phyloP scores from a whole-genome alignment of 306 rosid genomes.

The Vigna trinervia region DNA sequence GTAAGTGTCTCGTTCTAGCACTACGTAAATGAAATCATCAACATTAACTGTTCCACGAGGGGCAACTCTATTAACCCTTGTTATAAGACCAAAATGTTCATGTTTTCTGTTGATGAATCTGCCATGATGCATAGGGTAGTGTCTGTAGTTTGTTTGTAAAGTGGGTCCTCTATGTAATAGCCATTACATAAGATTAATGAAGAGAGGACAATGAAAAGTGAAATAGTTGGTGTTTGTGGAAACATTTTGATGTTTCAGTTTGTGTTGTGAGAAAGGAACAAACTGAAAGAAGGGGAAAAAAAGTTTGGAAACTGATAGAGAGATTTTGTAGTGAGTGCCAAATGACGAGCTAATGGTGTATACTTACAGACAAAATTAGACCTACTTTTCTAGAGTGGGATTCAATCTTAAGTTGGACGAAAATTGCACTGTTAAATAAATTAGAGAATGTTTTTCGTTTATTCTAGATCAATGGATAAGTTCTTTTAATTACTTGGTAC shows the following conservation, averaged over 20 bases:
- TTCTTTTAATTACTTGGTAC: neutral
- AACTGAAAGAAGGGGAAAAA: conserved; percentile 7
- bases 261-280: conserved; percentile 12
- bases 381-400: too few species aligned
- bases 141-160: conserved; percentile 23
- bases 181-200: conserved; percentile 46
- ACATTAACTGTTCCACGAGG: conserved; percentile 52
- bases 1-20: too few species aligned
- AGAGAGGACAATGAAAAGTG: conserved; percentile 35
- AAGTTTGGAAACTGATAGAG: neutral
- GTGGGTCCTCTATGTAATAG: conserved; percentile 38
- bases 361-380: conserved; percentile 37
- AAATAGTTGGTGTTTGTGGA: conserved; percentile 30
- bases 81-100: conserved; percentile 41
- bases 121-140: conserved; percentile 39
- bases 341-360: conserved; percentile 35
- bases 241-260: conserved; percentile 41
- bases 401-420: too few species aligned
- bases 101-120: conserved; percentile 53
- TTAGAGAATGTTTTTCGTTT: conserved; percentile 31
- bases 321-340: conserved; percentile 36
- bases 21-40: conserved; percentile 46
- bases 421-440: neutral
- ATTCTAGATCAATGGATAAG: conserved; percentile 18
- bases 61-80: conserved; percentile 31